A percentile compares a stretch with the other conserved stretches of the same genome.
Evolutionary conservation across 306 rosid species (phyloP).

Genomic region (Prunus persica): DNA sequence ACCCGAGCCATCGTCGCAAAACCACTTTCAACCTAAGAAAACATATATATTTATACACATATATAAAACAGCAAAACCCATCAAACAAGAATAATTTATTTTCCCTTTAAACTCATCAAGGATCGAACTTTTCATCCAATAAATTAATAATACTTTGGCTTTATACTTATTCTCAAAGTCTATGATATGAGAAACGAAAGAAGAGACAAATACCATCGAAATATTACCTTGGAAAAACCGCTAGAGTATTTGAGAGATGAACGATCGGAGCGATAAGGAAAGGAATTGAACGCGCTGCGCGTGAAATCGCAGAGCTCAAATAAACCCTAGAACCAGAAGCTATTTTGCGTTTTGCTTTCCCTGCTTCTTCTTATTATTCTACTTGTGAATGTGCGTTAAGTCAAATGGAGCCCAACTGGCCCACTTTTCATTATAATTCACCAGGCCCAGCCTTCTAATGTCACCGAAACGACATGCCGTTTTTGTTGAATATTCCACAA

Average conservation of each 20-base stretch:
- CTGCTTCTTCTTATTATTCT: not conserved
- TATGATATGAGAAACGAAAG: not conserved
- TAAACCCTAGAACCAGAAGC: not conserved
- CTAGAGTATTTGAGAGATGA: not conserved
- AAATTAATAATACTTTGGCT: no score
- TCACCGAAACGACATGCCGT: not conserved
- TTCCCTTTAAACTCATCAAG: not conserved
- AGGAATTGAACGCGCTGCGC: not conserved
- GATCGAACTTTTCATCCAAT: not conserved
- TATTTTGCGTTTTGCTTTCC: not conserved
- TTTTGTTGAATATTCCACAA: not conserved
- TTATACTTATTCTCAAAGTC: not conserved
- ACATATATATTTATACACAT: not conserved
- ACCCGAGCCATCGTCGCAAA: conserved; percentile 66
- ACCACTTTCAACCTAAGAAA: conserved; percentile 27
- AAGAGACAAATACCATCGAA: not conserved
- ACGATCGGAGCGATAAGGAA: not conserved
- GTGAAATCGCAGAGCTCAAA: not conserved
- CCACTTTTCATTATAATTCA: not conserved
- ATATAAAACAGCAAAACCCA: not conserved
- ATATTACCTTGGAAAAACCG: not conserved
- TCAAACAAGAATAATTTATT: not conserved
- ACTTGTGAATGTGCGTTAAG: not conserved
- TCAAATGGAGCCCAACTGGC: not conserved
- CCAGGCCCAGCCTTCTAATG: not conserved